Percentiles rank a stretch among this genome's conserved stretches.
phyloP scores from a whole-genome alignment of 345 rosid genomes.

The Salix caprea region DNA sequence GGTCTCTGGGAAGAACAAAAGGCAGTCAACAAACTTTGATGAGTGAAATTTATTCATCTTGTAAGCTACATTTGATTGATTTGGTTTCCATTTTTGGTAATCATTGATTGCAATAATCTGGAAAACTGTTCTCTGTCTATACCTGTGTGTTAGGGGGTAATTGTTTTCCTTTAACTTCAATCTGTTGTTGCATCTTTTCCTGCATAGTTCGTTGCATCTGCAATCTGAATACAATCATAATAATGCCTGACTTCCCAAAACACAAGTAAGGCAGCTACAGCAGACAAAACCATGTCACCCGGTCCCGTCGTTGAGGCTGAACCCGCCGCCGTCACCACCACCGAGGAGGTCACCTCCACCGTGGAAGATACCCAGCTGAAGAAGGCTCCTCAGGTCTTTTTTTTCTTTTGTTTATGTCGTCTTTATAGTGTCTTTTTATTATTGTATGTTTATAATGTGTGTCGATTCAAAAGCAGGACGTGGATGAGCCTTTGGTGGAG shows the following conservation, averaged over 20 bases:
- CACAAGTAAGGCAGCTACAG: neutral
- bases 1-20: neutral
- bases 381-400: slow-evolving; percentile 34
- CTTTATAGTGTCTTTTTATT: neutral
- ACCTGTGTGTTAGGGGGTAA: neutral
- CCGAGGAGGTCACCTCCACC: slow-evolving; percentile 20
- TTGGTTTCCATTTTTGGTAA: neutral
- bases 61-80: neutral
- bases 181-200: neutral
- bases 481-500: slow-evolving; percentile 57
- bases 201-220: neutral
- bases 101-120: neutral
- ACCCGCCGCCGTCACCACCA: slow-evolving; percentile 28
- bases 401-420: neutral
- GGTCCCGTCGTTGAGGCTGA: slow-evolving; percentile 52
- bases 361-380: slow-evolving; percentile 38
- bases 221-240: neutral
- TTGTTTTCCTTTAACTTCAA: neutral
- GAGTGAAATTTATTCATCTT: neutral
- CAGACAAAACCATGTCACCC: slow-evolving; percentile 48
- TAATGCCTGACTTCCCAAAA: slow-evolving; percentile 9
- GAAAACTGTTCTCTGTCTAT: neutral
- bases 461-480: slow-evolving; percentile 12
- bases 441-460: neutral
- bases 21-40: neutral